phyloP scores from a whole-genome alignment of 83 land plant genomes.

The Larix sibirica region DNA sequence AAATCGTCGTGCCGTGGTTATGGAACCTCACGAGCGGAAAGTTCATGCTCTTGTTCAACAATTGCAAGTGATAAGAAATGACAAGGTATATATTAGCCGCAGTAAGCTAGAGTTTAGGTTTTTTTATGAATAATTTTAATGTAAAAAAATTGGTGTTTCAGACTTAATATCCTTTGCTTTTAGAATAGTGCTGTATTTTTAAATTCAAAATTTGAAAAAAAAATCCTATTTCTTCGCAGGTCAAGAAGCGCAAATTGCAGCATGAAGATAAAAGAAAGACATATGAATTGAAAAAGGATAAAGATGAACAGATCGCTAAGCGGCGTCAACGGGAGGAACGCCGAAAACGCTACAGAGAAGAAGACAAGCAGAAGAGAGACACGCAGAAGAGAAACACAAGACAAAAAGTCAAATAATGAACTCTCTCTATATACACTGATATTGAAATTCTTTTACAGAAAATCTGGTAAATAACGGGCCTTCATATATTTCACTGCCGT shows the following conservation, averaged over 20 bases:
- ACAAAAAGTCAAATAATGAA: background rate
- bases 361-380: conserved; percentile 59
- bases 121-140: background rate
- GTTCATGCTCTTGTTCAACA: conserved; percentile 83
- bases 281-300: conserved; percentile 58
- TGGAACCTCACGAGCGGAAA: conserved; percentile 91
- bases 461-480: too few relatives aligned
- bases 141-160: background rate
- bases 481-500: too few relatives aligned
- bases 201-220: background rate
- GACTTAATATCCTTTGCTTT: background rate
- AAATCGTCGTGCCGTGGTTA: conserved; percentile 73
- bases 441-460: too few relatives aligned
- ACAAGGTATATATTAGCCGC: conserved; percentile 51
- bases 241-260: conserved; percentile 72
- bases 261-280: conserved; percentile 65
- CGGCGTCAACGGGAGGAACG: conserved; percentile 81
- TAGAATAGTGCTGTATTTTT: background rate
- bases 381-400: conserved; percentile 41
- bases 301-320: conserved; percentile 62
- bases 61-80: conserved; percentile 63
- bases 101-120: background rate
- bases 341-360: conserved; percentile 69
- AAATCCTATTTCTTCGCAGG: conserved; percentile 39
- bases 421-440: too few relatives aligned